phyloP scores from a whole-genome alignment of 371 early-diverging fungal species.

The Mortierella sp. region DNA sequence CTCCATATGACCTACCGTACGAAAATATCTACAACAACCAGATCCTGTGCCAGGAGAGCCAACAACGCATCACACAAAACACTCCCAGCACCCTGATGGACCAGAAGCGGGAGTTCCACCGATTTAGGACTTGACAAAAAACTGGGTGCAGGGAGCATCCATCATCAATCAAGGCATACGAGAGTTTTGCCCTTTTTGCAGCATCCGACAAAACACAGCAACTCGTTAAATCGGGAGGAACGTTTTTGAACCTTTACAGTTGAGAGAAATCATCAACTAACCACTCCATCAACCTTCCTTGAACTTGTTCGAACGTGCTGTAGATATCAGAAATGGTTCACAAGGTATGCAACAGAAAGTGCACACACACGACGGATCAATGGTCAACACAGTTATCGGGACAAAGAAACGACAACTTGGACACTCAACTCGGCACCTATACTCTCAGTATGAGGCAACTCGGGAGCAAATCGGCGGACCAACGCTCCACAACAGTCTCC shows the following conservation, averaged over 20 bases:
- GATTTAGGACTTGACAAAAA: neutral
- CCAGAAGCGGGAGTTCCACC: neutral
- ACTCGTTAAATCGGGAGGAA: neutral
- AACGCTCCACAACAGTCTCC: neutral
- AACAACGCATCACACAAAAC: neutral
- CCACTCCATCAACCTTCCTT: neutral
- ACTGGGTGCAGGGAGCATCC: neutral
- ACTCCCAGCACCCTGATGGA: neutral
- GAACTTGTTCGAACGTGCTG: neutral
- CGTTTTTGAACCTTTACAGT: neutral
- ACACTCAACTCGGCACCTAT: neutral
- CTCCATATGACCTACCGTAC: neutral
- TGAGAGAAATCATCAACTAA: conserved; percentile 15
- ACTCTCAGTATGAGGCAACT: neutral
- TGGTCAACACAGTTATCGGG: neutral
- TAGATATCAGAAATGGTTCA: conserved; percentile 44
- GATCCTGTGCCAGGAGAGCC: neutral
- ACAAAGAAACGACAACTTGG: neutral
- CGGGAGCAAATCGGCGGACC: neutral
- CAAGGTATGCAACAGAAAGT: conserved; percentile 29
- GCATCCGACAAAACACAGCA: neutral
- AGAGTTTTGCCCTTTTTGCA: neutral
- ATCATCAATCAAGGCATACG: neutral
- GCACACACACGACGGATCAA: neutral
- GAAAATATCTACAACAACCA: neutral